Evolutionary conservation across 495 filamentous ascomycete species (phyloP).

Genomic region (Aspergillus carlsbadensis): DNA sequence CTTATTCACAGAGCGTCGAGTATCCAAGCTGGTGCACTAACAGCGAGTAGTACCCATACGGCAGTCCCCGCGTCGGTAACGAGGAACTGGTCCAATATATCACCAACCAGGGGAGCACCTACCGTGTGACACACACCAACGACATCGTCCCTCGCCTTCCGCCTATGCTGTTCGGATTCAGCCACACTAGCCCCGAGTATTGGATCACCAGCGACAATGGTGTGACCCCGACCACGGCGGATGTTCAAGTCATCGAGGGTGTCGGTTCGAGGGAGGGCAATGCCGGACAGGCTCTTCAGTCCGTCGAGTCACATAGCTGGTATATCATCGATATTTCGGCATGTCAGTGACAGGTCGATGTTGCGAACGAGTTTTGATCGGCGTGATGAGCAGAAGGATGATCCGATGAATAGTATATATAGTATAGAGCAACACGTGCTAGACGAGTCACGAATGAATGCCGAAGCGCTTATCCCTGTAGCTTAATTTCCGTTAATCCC

Average conservation of each 20-base stretch:
- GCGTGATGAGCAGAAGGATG: neutral
- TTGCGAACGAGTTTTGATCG: neutral
- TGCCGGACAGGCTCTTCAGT: constrained; percentile 27
- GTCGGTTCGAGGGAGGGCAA: constrained; percentile 37
- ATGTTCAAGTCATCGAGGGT: constrained; percentile 40
- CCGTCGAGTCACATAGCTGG: constrained; percentile 35
- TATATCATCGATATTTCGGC: constrained; percentile 38
- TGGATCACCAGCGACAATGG: constrained; percentile 50
- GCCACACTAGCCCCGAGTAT: constrained; percentile 68
- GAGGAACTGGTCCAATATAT: constrained; percentile 54
- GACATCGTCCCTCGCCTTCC: constrained; percentile 69
- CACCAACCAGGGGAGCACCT: constrained; percentile 48
- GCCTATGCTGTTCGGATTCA: constrained; percentile 52
- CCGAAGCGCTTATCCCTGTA: too few species aligned
- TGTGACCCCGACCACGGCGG: constrained; percentile 37
- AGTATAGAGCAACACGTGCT: neutral
- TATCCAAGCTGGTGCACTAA: constrained; percentile 7
- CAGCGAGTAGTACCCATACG: constrained; percentile 58
- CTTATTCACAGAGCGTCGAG: neutral
- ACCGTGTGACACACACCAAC: constrained; percentile 64
- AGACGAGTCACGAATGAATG: too few species aligned
- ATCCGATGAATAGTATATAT: neutral
- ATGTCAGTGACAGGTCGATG: constrained; percentile 12
- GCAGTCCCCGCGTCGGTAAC: constrained; percentile 67
- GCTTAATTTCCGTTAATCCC: too few species aligned